A percentile compares a stretch with the other conserved stretches of the same genome.
phyloP scores from a whole-genome alignment of 1,284 basidiomycete genomes.

The Irpex sp. region DNA sequence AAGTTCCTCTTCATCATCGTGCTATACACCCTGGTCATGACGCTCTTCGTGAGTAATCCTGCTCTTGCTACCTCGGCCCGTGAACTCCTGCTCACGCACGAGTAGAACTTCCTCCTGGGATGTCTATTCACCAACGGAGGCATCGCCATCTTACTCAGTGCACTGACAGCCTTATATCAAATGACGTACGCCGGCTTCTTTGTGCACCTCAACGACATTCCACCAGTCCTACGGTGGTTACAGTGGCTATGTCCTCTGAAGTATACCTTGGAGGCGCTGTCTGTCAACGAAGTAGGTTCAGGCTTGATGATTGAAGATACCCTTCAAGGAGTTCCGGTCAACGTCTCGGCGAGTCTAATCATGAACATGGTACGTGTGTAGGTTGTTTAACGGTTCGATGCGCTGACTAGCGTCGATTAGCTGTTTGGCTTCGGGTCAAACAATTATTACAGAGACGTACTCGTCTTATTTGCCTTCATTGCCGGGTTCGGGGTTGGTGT shows the following conservation, averaged over 20 bases:
- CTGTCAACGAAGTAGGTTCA: conserved; percentile 85
- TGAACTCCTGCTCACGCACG: not conserved
- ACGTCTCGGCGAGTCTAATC: conserved; percentile 76
- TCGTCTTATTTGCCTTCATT: conserved; percentile 83
- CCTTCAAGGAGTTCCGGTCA: conserved; percentile 77
- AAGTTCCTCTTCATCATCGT: conserved; percentile 36
- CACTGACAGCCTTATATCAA: conserved; percentile 73
- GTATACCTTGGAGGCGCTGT: conserved; percentile 78
- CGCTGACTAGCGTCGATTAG: conserved; percentile 26
- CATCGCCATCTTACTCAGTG: conserved; percentile 81
- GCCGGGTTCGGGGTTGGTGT: conserved; percentile 70
- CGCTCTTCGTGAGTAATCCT: conserved; percentile 64
- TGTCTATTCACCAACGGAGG: conserved; percentile 80
- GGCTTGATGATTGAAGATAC: conserved; percentile 81
- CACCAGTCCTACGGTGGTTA: conserved; percentile 82
- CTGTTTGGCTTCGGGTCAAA: conserved; percentile 79
- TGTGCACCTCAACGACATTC: conserved; percentile 77
- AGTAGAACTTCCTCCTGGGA: conserved; percentile 84
- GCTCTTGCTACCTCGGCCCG: conserved; percentile 4
- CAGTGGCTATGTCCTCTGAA: conserved; percentile 77
- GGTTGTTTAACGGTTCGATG: not conserved
- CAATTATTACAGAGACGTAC: conserved; percentile 82
- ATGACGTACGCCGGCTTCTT: conserved; percentile 88
- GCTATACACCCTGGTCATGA: conserved; percentile 74
- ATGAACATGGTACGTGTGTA: conserved; percentile 65